Percentiles rank a stretch among this genome's conserved stretches.
Evolutionary conservation across 2,329 filamentous ascomycete species (phyloP).

Genomic region (Colletotrichum endophyticum): DNA sequence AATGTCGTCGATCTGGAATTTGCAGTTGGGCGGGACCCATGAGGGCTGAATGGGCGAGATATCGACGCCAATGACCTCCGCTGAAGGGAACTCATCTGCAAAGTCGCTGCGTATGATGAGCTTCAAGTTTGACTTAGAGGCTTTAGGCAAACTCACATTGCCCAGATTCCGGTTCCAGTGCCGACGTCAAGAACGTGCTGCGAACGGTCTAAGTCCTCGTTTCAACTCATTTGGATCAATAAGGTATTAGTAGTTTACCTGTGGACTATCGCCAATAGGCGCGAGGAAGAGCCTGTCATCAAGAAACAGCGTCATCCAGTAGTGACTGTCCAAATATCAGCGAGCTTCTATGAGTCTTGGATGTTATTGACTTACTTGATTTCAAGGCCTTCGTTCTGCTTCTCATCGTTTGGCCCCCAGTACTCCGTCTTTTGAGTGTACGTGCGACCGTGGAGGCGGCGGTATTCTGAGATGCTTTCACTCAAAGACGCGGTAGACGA

Average conservation of each 20-base stretch:
- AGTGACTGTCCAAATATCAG: neutral
- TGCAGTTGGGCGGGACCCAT: conserved; percentile 35
- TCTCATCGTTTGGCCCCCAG: neutral
- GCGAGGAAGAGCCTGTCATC: conserved; percentile 39
- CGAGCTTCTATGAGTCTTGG: neutral
- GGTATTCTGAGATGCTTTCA: neutral
- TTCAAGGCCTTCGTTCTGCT: neutral
- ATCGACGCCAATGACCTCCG: conserved; percentile 54
- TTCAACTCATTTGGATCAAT: no score
- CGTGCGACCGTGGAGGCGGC: neutral
- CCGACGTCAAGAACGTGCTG: conserved; percentile 46
- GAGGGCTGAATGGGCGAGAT: conserved; percentile 61
- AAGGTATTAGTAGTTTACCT: neutral
- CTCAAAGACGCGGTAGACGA: neutral
- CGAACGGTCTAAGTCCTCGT: neutral
- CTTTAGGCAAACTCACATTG: conserved; percentile 33
- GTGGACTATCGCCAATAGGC: conserved; percentile 33
- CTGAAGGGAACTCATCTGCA: conserved; percentile 46
- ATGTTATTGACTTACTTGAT: neutral
- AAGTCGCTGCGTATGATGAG: conserved; percentile 46
- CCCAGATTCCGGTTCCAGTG: conserved; percentile 49
- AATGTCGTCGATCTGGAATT: conserved; percentile 41
- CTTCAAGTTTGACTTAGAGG: neutral
- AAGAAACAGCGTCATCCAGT: conserved; percentile 28
- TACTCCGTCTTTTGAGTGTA: neutral